Percentiles rank a stretch among this genome's conserved stretches.
Conservation (phyloP, 495 filamentous ascomycete species). For the Trichoderma reesei region DNA sequence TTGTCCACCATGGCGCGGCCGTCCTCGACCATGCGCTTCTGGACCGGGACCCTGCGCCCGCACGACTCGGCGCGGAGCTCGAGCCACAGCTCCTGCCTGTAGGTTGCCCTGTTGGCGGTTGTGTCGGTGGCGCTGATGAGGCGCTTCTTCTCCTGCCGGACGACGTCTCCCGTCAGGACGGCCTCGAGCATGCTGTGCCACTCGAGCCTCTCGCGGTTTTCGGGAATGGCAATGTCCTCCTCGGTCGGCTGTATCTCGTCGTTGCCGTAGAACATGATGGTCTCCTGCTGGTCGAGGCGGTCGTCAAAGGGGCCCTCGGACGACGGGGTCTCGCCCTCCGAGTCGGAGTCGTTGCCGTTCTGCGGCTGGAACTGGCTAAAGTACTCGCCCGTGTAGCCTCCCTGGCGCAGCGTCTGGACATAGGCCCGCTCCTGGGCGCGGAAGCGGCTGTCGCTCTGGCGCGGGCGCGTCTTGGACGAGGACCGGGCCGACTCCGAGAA, state of each 20-base stretch:
- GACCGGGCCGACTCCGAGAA: conserved; percentile 53
- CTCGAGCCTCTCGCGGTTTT: conserved; percentile 84
- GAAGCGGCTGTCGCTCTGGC: conserved; percentile 51
- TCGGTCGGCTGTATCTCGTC: conserved; percentile 79
- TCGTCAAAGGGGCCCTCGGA: conserved; percentile 76
- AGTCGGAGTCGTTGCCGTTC: conserved; percentile 63
- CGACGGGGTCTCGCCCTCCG: conserved; percentile 75
- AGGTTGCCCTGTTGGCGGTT: conserved; percentile 56
- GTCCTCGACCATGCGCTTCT: conserved; percentile 76
- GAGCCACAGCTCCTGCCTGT: conserved; percentile 82
- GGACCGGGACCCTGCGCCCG: conserved; percentile 72
- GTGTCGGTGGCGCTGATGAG: conserved; percentile 73
- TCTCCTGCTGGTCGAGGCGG: conserved; percentile 84
- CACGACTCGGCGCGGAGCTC: conserved; percentile 74
- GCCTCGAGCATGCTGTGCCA: conserved; percentile 98
- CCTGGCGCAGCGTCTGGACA: conserved; percentile 36
- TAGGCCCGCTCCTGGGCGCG: conserved; percentile 41
- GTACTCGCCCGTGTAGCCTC: conserved; percentile 60
- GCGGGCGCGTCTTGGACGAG: conserved; percentile 72
- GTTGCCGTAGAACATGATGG: conserved; percentile 73
- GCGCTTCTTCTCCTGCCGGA: conserved; percentile 93
- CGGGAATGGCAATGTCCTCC: conserved; percentile 80
- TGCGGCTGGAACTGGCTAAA: conserved; percentile 62
- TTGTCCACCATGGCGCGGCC: conserved; percentile 56
- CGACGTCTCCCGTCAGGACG: conserved; percentile 91